phyloP scores from a whole-genome alignment of 2,329 filamentous ascomycete genomes.

The Cephalotrichum gorgonifer region DNA sequence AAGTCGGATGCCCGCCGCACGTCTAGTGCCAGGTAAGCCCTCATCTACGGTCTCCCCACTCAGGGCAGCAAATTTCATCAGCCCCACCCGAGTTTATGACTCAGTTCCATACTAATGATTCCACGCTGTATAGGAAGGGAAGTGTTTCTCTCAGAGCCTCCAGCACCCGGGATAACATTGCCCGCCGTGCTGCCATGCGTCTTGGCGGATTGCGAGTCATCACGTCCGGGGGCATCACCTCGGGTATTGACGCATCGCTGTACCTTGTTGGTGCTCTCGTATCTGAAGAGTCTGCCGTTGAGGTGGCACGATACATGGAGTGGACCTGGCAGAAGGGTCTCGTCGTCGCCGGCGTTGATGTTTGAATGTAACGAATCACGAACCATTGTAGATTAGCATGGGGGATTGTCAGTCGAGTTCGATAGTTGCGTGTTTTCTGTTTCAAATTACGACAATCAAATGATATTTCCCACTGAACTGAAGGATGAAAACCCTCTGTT shows the following conservation, averaged over 20 bases:
- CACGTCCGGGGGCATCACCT: constrained; percentile 67
- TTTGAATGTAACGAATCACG: constrained; percentile 34
- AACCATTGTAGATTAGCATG: not conserved
- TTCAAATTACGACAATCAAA: not conserved
- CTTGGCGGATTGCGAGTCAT: constrained; percentile 63
- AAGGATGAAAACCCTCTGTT: too few species aligned
- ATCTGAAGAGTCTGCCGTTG: constrained; percentile 63
- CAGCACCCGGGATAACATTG: constrained; percentile 67
- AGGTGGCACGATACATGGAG: constrained; percentile 67
- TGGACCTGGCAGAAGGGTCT: constrained; percentile 80
- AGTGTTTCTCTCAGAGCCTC: constrained; percentile 72
- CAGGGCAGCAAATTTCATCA: too few species aligned
- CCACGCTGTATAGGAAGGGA: constrained; percentile 52
- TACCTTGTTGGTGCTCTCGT: constrained; percentile 80
- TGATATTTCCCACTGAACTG: too few species aligned
- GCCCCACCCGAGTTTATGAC: not conserved
- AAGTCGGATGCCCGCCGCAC: constrained; percentile 58
- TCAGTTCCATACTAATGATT: constrained; percentile 11
- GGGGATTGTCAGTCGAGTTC: too few species aligned
- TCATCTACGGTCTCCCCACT: not conserved
- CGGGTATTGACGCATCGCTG: constrained; percentile 73
- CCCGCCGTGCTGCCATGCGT: constrained; percentile 65
- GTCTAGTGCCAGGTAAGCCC: constrained; percentile 48
- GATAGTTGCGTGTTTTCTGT: not conserved
- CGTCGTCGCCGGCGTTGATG: constrained; percentile 76